phyloP scores from a whole-genome alignment of 2,329 filamentous ascomycete species.

The Colletotrichum tropicale region DNA sequence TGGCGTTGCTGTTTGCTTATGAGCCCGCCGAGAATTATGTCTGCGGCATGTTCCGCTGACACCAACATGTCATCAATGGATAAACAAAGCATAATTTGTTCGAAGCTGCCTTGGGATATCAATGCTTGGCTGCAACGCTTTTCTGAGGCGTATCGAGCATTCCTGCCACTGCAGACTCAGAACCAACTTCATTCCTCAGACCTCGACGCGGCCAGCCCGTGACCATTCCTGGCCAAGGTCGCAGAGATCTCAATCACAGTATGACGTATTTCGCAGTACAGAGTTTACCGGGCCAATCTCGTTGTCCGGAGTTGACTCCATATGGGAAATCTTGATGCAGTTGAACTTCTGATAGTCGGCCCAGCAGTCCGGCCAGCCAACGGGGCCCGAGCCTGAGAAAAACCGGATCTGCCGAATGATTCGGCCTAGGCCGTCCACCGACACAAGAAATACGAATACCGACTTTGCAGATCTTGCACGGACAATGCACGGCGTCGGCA shows the following conservation, averaged over 20 bases:
- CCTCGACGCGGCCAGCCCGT: not conserved
- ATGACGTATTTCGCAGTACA: conserved; percentile 7
- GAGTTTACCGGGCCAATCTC: not conserved
- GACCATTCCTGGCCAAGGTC: not conserved
- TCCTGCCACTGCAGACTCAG: not conserved
- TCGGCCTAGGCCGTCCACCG: not conserved
- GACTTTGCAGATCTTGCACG: not conserved
- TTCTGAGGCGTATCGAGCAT: not conserved
- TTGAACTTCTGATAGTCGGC: not conserved
- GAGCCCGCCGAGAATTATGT: not conserved
- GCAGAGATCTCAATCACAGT: not conserved
- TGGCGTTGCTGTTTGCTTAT: not conserved
- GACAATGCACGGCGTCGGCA: not conserved
- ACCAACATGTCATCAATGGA: not conserved
- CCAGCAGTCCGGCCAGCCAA: conserved; percentile 10
- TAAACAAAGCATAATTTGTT: not conserved
- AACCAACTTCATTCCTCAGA: conserved; percentile 7
- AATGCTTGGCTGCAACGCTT: not conserved
- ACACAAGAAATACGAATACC: not conserved
- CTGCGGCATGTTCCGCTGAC: not conserved
- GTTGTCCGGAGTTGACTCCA: not conserved
- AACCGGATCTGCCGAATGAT: conserved; percentile 6
- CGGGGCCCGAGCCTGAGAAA: not conserved
- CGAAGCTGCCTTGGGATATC: not conserved
- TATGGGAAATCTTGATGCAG: not conserved